phyloP scores from a whole-genome alignment of 2,329 filamentous ascomycete species.

The Xylariaceae sp. region DNA sequence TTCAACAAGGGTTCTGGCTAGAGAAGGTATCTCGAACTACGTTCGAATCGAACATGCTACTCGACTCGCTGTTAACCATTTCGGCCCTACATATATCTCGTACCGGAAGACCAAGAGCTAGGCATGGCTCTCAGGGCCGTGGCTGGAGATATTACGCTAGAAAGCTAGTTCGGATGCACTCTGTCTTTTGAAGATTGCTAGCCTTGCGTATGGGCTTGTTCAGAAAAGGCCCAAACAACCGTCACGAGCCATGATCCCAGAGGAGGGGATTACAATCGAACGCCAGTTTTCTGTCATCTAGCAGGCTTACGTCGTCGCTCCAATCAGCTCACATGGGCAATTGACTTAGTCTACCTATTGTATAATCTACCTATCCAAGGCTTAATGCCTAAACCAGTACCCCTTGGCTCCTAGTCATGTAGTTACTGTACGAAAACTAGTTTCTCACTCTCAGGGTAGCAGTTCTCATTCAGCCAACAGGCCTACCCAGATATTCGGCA shows the following conservation, averaged over 20 bases:
- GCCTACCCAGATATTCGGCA: not conserved
- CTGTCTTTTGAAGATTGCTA: not conserved
- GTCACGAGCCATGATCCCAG: too few species aligned
- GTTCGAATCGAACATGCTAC: constrained; percentile 22
- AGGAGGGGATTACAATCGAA: too few species aligned
- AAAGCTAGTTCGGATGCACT: not conserved
- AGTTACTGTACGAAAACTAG: too few species aligned
- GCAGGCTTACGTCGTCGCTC: too few species aligned
- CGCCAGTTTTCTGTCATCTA: too few species aligned
- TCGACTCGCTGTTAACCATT: constrained; percentile 23
- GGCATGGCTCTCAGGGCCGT: constrained; percentile 11
- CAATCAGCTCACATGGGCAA: too few species aligned
- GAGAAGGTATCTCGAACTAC: constrained; percentile 25
- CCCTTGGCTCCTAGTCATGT: too few species aligned
- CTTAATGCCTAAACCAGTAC: too few species aligned
- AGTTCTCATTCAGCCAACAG: not conserved
- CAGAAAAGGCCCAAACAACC: too few species aligned
- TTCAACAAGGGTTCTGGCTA: constrained; percentile 23
- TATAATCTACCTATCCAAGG: too few species aligned
- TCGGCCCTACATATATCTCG: constrained; percentile 24
- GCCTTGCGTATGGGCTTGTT: not conserved
- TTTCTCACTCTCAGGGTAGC: not conserved
- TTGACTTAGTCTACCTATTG: too few species aligned
- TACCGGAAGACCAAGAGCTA: constrained; percentile 15
- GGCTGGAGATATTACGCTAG: constrained; percentile 8